Conservation (phyloP, 2,329 filamentous ascomycete genomes). For the Arthrobotrys musiformis region DNA sequence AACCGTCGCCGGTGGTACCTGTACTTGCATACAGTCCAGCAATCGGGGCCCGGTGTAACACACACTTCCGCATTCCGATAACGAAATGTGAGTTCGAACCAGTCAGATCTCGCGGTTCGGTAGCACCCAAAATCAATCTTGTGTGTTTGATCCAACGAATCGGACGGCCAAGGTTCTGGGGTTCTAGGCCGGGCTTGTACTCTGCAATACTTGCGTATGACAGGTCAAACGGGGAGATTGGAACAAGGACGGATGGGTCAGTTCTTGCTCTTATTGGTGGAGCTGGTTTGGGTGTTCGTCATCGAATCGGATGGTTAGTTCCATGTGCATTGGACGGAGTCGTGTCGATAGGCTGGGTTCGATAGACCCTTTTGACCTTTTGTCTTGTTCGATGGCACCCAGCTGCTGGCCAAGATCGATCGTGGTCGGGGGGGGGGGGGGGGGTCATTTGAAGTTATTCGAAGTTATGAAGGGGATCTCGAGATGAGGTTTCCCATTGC, state of each 20-base stretch:
- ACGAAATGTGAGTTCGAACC: neutral
- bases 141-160: conserved; percentile 14
- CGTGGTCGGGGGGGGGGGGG: no score
- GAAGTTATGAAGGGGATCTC: neutral
- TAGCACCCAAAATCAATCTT: conserved; percentile 25
- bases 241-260: neutral
- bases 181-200: conserved; percentile 15
- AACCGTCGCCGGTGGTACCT: neutral
- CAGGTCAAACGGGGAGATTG: conserved; percentile 3
- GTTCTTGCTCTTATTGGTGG: no score
- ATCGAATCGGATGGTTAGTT: conserved; percentile 6
- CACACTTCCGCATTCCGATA: neutral
- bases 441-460: no score
- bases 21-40: no score
- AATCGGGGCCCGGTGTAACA: conserved; percentile 39
- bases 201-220: neutral
- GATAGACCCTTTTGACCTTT: no score
- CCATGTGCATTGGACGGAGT: neutral
- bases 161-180: neutral
- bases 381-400: no score
- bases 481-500: conserved; percentile 15
- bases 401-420: no score
- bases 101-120: conserved; percentile 22
- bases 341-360: neutral
- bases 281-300: neutral